Conservation (phyloP, 352 stramenopile genomes). For the Globisporangium radiosum region DNA sequence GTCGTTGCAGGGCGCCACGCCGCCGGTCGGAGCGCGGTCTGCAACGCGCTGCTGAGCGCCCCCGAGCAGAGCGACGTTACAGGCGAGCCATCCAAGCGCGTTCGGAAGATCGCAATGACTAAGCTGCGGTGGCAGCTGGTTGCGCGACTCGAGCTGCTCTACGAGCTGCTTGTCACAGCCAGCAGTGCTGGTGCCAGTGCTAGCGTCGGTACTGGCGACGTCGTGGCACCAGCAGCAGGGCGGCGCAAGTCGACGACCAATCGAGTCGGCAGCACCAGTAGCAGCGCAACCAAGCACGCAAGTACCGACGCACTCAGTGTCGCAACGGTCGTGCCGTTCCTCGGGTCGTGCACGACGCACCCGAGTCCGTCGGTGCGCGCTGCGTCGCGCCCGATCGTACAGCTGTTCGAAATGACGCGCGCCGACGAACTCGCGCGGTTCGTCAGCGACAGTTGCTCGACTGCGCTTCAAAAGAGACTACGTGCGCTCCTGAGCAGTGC, state of each 20-base stretch:
- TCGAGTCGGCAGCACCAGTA: slow-evolving; percentile 1
- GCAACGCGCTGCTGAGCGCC: slow-evolving; percentile 62
- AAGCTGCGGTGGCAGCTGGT: slow-evolving; percentile 60
- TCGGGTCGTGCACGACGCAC: slow-evolving; percentile 55
- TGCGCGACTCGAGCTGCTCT: slow-evolving; percentile 53
- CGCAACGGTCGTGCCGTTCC: slow-evolving; percentile 68
- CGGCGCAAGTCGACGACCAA: slow-evolving; percentile 24
- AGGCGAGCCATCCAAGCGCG: slow-evolving; percentile 20
- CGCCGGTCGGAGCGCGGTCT: slow-evolving; percentile 52
- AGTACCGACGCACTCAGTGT: slow-evolving; percentile 35
- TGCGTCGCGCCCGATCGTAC: slow-evolving; percentile 38
- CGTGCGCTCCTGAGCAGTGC: slow-evolving; percentile 31
- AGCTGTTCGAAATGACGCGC: slow-evolving; percentile 24
- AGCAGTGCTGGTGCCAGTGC: slow-evolving; percentile 5
- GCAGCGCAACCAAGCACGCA: slow-evolving; percentile 13
- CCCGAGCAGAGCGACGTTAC: slow-evolving; percentile 52
- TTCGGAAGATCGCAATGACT: slow-evolving; percentile 40
- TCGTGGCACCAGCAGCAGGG: background rate
- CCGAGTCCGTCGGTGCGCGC: slow-evolving; percentile 40
- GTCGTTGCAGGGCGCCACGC: slow-evolving; percentile 37
- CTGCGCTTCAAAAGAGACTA: slow-evolving; percentile 50
- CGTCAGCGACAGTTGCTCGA: slow-evolving; percentile 46
- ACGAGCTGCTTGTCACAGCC: slow-evolving; percentile 28
- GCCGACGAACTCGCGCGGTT: slow-evolving; percentile 37
- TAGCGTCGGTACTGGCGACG: background rate